Conservation (phyloP, 192 early-diverging fungal species). For the Funneliformis geosporum region DNA sequence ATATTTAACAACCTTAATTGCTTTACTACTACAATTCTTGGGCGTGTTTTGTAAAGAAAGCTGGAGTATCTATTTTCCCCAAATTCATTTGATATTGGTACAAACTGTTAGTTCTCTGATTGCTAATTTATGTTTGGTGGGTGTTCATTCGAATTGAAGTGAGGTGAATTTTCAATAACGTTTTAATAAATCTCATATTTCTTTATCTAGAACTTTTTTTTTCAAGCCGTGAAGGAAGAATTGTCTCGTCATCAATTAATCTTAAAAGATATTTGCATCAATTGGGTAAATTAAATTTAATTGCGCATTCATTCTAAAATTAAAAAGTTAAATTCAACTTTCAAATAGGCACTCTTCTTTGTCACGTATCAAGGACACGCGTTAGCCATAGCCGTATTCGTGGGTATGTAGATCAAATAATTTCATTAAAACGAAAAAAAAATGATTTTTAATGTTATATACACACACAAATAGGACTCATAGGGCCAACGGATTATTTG, state of each 20-base stretch:
- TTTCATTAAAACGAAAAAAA: neutral
- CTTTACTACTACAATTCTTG: neutral
- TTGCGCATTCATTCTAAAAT: neutral
- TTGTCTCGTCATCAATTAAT: neutral
- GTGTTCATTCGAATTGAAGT: neutral
- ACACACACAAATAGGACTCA: neutral
- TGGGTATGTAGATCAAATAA: neutral
- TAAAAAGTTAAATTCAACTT: neutral
- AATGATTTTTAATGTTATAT: too few species aligned
- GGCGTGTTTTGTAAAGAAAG: constrained; percentile 3
- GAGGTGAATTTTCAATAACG: too few species aligned
- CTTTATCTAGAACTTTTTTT: neutral
- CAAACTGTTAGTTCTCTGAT: neutral
- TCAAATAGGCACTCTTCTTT: neutral
- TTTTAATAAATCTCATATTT: neutral
- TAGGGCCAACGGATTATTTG: neutral
- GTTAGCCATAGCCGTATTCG: neutral
- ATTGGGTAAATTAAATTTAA: neutral
- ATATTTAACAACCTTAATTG: neutral
- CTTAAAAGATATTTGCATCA: neutral
- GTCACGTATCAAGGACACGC: neutral
- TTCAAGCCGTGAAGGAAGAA: neutral
- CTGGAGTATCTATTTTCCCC: neutral
- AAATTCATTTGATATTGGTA: neutral
- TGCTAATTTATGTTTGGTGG: neutral